phyloP scores from a whole-genome alignment of 345 rosid genomes.

The Mercurialis annua region DNA sequence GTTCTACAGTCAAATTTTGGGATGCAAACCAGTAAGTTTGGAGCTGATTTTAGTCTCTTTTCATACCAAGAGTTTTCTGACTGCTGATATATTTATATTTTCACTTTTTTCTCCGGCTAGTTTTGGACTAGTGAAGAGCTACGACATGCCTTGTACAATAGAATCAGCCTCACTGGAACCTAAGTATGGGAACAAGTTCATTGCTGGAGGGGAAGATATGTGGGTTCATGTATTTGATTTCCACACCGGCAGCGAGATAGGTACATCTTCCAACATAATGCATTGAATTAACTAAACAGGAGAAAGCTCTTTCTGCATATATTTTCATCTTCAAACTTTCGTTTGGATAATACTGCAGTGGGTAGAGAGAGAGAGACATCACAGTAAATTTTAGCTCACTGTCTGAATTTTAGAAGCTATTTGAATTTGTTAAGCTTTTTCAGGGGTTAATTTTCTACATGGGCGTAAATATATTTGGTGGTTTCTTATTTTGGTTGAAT shows the following conservation, averaged over 20 bases:
- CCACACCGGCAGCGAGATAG: conserved; percentile 75
- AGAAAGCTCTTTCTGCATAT: not conserved
- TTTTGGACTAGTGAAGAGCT: conserved; percentile 89
- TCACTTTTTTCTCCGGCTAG: conserved; percentile 31
- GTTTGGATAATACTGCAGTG: not conserved
- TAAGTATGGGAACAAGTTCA: conserved; percentile 65
- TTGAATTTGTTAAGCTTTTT: not conserved
- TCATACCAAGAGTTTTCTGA: not conserved
- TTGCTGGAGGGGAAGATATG: conserved; percentile 93
- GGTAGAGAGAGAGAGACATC: not conserved
- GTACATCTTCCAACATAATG: conserved; percentile 18
- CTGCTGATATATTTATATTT: not conserved
- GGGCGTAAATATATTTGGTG: not conserved
- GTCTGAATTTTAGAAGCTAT: too few relatives aligned
- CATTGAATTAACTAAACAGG: not conserved
- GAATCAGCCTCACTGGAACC: conserved; percentile 85
- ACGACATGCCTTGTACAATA: conserved; percentile 74
- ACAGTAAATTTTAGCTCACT: too few relatives aligned
- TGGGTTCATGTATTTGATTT: conserved; percentile 73
- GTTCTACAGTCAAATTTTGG: conserved; percentile 84
- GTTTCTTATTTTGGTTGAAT: not conserved
- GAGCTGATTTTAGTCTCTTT: not conserved
- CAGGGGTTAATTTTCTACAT: not conserved
- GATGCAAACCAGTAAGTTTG: conserved; percentile 81
- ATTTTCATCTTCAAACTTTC: not conserved